Conservation (phyloP, 1,139 yeast genomes). For the Pichia sp. region DNA sequence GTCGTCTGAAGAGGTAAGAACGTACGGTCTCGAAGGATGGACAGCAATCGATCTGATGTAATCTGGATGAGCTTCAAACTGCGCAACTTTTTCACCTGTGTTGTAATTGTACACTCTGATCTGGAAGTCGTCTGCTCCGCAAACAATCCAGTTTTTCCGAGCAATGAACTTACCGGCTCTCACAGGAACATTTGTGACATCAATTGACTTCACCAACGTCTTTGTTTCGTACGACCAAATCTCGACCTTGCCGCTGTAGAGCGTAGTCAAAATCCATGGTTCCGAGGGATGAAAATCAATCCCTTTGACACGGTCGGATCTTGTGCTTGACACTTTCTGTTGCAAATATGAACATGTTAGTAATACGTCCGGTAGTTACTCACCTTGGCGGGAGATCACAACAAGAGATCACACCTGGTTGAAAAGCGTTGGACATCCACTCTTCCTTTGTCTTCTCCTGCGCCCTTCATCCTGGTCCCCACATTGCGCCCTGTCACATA, state of each 20-base stretch:
- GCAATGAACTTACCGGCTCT: slow-evolving; percentile 95
- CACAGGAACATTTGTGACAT: slow-evolving; percentile 91
- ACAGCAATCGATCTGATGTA: slow-evolving; percentile 90
- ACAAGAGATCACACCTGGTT: neutral
- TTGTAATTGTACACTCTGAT: slow-evolving; percentile 90
- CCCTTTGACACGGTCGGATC: slow-evolving; percentile 96
- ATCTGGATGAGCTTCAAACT: slow-evolving; percentile 97
- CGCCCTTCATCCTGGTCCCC: too few species aligned
- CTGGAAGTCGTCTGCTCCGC: slow-evolving; percentile 94
- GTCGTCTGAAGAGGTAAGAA: slow-evolving; percentile 89
- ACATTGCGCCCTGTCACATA: slow-evolving; percentile 19
- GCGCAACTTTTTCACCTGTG: slow-evolving; percentile 89
- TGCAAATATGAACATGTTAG: neutral
- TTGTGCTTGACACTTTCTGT: slow-evolving; percentile 72
- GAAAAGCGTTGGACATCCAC: neutral
- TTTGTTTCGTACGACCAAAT: slow-evolving; percentile 91
- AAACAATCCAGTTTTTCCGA: slow-evolving; percentile 94
- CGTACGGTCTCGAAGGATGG: slow-evolving; percentile 87
- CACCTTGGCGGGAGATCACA: neutral
- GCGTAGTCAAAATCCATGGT: slow-evolving; percentile 90
- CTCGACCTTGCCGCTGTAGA: slow-evolving; percentile 82
- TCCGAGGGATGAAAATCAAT: slow-evolving; percentile 97
- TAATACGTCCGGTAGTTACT: neutral
- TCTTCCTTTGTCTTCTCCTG: neutral
- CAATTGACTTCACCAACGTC: slow-evolving; percentile 62